phyloP scores from a whole-genome alignment of 2,329 filamentous ascomycete genomes.

The Paracamarosporium sp. region DNA sequence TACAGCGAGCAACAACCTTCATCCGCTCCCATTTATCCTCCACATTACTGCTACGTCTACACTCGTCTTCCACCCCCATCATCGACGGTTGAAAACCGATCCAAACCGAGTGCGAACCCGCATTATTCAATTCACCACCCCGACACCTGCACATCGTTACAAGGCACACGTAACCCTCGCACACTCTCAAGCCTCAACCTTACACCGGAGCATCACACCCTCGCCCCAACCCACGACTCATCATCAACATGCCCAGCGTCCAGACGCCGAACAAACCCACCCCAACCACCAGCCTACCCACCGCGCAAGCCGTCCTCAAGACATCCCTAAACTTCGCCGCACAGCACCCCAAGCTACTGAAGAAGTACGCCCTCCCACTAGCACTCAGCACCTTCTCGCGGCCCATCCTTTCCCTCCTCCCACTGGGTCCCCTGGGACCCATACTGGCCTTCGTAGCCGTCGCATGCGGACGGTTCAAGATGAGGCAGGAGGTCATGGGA shows the following conservation, averaged over 20 bases:
- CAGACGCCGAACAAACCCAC: background rate
- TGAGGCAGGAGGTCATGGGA: constrained; percentile 1
- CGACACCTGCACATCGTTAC: too few species aligned
- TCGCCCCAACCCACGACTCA: background rate
- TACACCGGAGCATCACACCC: background rate
- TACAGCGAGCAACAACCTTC: too few species aligned
- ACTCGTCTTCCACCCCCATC: background rate
- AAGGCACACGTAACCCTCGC: background rate
- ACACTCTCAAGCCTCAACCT: background rate
- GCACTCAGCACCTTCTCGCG: background rate
- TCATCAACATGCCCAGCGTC: background rate
- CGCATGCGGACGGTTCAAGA: constrained; percentile 5
- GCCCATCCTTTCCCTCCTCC: background rate
- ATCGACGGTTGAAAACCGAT: background rate
- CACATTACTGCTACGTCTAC: background rate
- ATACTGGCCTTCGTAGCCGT: constrained; percentile 1
- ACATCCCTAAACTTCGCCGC: background rate
- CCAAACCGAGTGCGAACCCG: background rate
- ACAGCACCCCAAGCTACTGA: background rate
- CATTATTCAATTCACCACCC: background rate
- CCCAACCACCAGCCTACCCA: background rate
- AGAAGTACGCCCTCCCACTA: background rate
- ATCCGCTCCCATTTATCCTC: too few species aligned
- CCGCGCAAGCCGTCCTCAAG: background rate
- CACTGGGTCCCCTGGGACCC: constrained; percentile 5